Percentiles rank a stretch among this genome's conserved stretches.
These are phyloP conservation scores for Kodamaea sp. DNA, from an alignment of 1,139 yeast genomes.

Conservation along the genomic window DNA sequence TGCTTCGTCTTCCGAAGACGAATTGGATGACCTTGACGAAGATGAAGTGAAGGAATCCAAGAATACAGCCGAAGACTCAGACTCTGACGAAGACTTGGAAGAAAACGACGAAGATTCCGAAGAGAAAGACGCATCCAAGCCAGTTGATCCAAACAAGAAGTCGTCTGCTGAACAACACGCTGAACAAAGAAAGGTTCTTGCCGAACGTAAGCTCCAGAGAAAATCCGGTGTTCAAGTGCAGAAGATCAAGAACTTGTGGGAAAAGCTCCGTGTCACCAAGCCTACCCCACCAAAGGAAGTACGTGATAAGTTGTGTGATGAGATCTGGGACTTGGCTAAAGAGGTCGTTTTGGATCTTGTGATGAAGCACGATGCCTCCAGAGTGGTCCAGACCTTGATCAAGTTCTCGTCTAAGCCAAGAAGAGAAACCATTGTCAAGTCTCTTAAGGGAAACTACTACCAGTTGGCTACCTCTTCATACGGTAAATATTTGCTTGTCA, in stretches of 20 bases:
- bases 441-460: constrained; percentile 76
- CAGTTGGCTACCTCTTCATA: constrained; percentile 88
- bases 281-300: constrained; percentile 79
- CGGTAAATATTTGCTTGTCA: constrained; percentile 88
- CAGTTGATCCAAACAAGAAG: constrained; percentile 47
- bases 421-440: constrained; percentile 66
- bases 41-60: constrained; percentile 18
- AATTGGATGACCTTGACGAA: constrained; percentile 22
- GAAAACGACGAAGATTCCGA: constrained; percentile 20
- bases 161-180: constrained; percentile 71
- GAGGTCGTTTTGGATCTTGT: constrained; percentile 83
- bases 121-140: constrained; percentile 12
- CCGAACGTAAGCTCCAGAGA: constrained; percentile 84
- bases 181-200: constrained; percentile 76
- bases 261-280: constrained; percentile 79
- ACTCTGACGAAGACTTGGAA: constrained; percentile 18
- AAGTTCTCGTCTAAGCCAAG: constrained; percentile 82
- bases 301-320: constrained; percentile 77
- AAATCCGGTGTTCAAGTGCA: constrained; percentile 85
- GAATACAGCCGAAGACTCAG: constrained; percentile 18
- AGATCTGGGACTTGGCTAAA: constrained; percentile 80
- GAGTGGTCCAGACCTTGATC: constrained; percentile 92
- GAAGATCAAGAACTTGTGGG: constrained; percentile 88
- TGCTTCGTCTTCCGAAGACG: constrained; percentile 21
- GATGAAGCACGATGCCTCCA: constrained; percentile 92